These are phyloP conservation scores for Syncephalastrum sp. DNA, from an alignment of 371 early-diverging fungal genomes.

Conservation along the genomic window DNA sequence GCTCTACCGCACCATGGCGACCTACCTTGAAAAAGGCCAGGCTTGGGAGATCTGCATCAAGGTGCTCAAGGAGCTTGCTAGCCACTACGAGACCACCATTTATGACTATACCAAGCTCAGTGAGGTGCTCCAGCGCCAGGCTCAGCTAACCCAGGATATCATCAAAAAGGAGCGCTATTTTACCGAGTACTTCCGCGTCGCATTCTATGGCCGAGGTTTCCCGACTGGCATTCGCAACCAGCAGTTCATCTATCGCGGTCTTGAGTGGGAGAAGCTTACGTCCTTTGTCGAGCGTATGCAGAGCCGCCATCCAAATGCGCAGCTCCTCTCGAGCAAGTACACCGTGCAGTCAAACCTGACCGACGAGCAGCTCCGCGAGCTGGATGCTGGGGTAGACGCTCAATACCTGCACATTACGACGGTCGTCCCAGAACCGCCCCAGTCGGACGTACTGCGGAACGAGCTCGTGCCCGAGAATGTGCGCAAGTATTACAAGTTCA, in stretches of 20 bases:
- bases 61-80: slow-evolving; percentile 59
- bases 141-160: slow-evolving; percentile 58
- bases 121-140: slow-evolving; percentile 56
- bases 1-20: slow-evolving; percentile 59
- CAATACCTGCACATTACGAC: slow-evolving; percentile 72
- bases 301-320: slow-evolving; percentile 65
- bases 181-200: slow-evolving; percentile 76
- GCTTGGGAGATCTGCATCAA: slow-evolving; percentile 76
- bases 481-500: slow-evolving; percentile 61
- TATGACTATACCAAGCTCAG: slow-evolving; percentile 62
- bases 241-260: slow-evolving; percentile 73
- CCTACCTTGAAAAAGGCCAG: slow-evolving; percentile 61
- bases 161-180: slow-evolving; percentile 63
- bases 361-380: slow-evolving; percentile 52
- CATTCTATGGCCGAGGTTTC: slow-evolving; percentile 72
- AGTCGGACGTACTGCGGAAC: slow-evolving; percentile 27
- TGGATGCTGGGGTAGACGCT: slow-evolving; percentile 51
- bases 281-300: slow-evolving; percentile 76
- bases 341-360: slow-evolving; percentile 21
- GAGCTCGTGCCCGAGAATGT: slow-evolving; percentile 45
- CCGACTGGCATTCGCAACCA: slow-evolving; percentile 56
- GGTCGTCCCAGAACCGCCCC: slow-evolving; percentile 62
- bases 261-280: slow-evolving; percentile 75
- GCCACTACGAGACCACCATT: slow-evolving; percentile 53
- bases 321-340: slow-evolving; percentile 49